Evolutionary conservation across 2,329 filamentous ascomycete genomes (phyloP).

Genomic region (Colletotrichum simmondsii): DNA sequence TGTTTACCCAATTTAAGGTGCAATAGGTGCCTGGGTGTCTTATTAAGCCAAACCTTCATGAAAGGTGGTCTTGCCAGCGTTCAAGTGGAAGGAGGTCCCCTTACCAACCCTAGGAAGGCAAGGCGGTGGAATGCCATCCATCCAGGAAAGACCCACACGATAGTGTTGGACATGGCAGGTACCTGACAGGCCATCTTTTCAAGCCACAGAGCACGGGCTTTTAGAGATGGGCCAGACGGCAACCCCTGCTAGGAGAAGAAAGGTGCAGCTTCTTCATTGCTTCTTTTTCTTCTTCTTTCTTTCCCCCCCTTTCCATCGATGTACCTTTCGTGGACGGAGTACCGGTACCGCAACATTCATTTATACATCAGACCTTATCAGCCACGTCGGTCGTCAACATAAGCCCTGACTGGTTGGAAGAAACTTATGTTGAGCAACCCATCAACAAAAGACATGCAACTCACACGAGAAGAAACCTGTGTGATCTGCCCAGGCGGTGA

Average conservation of each 20-base stretch:
- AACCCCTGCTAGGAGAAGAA: constrained; percentile 26
- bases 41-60: background rate
- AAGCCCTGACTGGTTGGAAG: background rate
- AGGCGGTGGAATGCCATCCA: constrained; percentile 10
- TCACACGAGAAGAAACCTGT: constrained; percentile 6
- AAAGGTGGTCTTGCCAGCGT: constrained; percentile 13
- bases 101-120: constrained; percentile 16
- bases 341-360: background rate
- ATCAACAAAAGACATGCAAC: constrained; percentile 16
- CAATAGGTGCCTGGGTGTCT: too few relatives aligned
- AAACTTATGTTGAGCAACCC: background rate
- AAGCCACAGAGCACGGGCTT: constrained; percentile 31
- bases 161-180: constrained; percentile 34
- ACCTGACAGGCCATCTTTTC: background rate
- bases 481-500: constrained; percentile 25
- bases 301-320: background rate
- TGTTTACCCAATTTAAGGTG: background rate
- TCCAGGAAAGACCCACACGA: constrained; percentile 17
- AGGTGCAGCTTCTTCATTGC: constrained; percentile 17
- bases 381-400: background rate
- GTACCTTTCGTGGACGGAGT: background rate
- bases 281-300: constrained; percentile 1
- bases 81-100: background rate
- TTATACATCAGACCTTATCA: background rate
- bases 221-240: background rate